Percentiles rank a stretch among this genome's conserved stretches.
These are phyloP conservation scores for Avicennia marina DNA, from an alignment of 257 asterid genomes.

Conservation along the genomic window DNA sequence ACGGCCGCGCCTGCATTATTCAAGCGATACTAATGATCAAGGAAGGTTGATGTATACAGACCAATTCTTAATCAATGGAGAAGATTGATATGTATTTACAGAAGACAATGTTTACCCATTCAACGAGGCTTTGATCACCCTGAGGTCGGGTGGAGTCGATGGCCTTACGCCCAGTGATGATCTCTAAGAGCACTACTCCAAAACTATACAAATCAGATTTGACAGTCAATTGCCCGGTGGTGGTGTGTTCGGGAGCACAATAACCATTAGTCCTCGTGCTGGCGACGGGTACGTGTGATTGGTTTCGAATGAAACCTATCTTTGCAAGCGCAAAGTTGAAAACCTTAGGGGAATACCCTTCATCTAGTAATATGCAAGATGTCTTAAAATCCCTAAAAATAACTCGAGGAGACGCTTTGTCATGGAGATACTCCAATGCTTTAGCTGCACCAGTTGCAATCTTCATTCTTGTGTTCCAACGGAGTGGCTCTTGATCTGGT, in stretches of 20 bases:
- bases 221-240: conserved; percentile 60
- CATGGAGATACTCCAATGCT: conserved; percentile 80
- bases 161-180: conserved; percentile 80
- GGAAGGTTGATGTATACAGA: not conserved
- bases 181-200: conserved; percentile 78
- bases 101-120: conserved; percentile 35
- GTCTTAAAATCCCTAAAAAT: conserved; percentile 83
- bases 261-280: conserved; percentile 89
- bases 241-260: conserved; percentile 78
- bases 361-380: conserved; percentile 68
- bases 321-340: conserved; percentile 88
- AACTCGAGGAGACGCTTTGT: conserved; percentile 76
- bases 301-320: conserved; percentile 62
- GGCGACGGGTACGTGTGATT: conserved; percentile 57
- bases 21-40: not conserved
- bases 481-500: conserved; percentile 43
- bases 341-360: conserved; percentile 48
- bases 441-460: conserved; percentile 73
- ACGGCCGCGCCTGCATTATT: conserved; percentile 54
- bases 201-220: conserved; percentile 82
- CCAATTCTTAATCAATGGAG: too few species aligned
- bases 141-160: conserved; percentile 56
- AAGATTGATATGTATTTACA: too few species aligned
- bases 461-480: conserved; percentile 64
- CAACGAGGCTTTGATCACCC: conserved; percentile 66